Evolutionary conservation across 805 yeast species (phyloP), one percentile per base, ranked within the genome.

Genomic region (Saccharomycodes ludwigii): DNA sequence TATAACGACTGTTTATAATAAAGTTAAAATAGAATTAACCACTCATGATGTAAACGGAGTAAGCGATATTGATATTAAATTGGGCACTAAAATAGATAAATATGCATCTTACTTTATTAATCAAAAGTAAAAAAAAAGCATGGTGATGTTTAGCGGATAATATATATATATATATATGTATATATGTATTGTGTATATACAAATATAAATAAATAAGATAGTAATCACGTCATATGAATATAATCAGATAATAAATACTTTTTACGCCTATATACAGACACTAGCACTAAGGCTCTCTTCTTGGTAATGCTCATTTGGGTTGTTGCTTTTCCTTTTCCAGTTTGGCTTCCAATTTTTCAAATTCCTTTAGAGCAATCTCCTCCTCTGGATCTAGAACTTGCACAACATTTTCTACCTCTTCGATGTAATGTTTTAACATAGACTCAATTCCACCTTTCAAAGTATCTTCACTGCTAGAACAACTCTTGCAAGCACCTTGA

Each of bases 371-470:
- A 1, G 94, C 88, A 24, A 84, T 67, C 53, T 61, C 63, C 40
- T 71, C 76, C 35, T 77, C 88, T 30, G 80, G 88, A 41, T 83
- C 94, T 32, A 79, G 60, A n/a, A 83, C 75, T 54, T 85, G 95
- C 47, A 77, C 75, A 14, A 91, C 96, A 27, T 79, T 80, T 34
- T 72, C 69, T 20, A 91, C 96, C 50, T 91, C 98, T 50, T 93
- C 98, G 23, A 93, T 88, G 52, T 91, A 91, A 58, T 88, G 95
- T 63, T 73, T 84, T 50, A 91, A 65, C 99, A 91, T 91, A n/a
- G 86, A 73, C 56, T 91, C 96, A 38, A 91, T 91, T 20, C 99
- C 99, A 46, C 85, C 74, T 58, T 86, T 88, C 50, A 91, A 65
- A 1, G 99, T 91, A 41, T 85, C 91, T 40, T 83, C 83, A 48